Evolutionary conservation across 257 asterid genomes (phyloP).

Genomic region (Primulina huaijiensis): DNA sequence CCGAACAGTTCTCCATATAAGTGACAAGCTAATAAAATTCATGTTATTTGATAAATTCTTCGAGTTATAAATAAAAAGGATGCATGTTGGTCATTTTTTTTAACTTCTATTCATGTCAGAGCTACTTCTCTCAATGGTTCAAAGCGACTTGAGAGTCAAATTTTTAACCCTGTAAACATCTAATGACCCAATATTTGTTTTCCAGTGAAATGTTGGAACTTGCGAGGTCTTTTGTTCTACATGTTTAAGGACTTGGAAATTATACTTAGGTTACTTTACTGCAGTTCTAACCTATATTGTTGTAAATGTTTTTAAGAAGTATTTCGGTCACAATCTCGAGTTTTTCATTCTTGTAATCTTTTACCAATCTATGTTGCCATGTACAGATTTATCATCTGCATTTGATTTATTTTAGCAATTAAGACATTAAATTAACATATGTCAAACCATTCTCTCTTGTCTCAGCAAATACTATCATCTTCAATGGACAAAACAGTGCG

Average conservation of each 20-base stretch:
- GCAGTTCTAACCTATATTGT: neutral
- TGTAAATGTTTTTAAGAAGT: slow-evolving; percentile 2
- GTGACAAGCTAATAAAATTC: neutral
- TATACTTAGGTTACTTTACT: neutral
- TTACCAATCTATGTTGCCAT: neutral
- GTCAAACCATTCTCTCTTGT: slow-evolving; percentile 25
- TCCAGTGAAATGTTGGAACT: neutral
- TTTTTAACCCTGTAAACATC: neutral
- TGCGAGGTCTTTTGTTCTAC: neutral
- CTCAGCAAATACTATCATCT: slow-evolving; percentile 83
- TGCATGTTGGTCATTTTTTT: neutral
- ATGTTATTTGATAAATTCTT: neutral
- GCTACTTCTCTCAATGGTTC: neutral
- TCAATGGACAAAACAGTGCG: slow-evolving; percentile 99
- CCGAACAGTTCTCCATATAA: neutral
- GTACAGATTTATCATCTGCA: slow-evolving; percentile 21
- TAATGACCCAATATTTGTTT: neutral
- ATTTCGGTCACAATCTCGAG: neutral
- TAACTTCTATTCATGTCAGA: neutral
- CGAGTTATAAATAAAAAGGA: neutral
- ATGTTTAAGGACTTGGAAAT: neutral
- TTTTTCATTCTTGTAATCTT: neutral
- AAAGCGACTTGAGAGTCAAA: neutral
- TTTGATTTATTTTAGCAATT: slow-evolving; percentile 19
- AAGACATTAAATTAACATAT: slow-evolving; percentile 21